Evolutionary conservation across 495 filamentous ascomycete genomes (phyloP).

Genomic region (Penicillium steckii): DNA sequence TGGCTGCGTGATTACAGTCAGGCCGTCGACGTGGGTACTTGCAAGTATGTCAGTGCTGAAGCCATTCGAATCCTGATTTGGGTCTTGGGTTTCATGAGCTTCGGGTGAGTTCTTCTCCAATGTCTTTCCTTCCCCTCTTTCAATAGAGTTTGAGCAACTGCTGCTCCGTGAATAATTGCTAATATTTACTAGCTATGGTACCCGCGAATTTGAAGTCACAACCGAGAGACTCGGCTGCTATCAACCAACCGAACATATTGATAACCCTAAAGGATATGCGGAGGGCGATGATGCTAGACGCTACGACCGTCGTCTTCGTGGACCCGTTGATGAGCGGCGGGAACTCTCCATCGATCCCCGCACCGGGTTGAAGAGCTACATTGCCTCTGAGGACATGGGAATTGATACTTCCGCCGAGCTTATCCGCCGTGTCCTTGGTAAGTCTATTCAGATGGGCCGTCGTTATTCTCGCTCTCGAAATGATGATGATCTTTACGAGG

Average conservation of each 20-base stretch:
- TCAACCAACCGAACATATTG: conserved; percentile 84
- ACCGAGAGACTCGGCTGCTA: conserved; percentile 85
- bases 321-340: conserved; percentile 72
- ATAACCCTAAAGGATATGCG: conserved; percentile 76
- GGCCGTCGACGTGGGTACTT: conserved; percentile 74
- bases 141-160: background rate
- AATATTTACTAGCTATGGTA: conserved; percentile 61
- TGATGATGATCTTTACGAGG: conserved; percentile 78
- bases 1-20: conserved; percentile 80
- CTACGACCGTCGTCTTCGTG: conserved; percentile 76
- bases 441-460: conserved; percentile 71
- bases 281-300: conserved; percentile 82
- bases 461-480: conserved; percentile 59
- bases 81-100: conserved; percentile 61
- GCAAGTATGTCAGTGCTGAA: conserved; percentile 84
- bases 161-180: background rate
- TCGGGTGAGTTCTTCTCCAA: conserved; percentile 30
- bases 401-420: conserved; percentile 76
- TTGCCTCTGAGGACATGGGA: conserved; percentile 71
- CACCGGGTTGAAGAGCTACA: conserved; percentile 84
- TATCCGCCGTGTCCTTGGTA: conserved; percentile 68
- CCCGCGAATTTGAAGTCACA: conserved; percentile 88
- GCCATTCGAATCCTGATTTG: conserved; percentile 80
- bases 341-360: conserved; percentile 75
- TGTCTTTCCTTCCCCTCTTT: conserved; percentile 38